These are phyloP conservation scores for Hygrophoropsis aurantiaca DNA, from an alignment of 768 basidiomycete species.

Conservation along the genomic window DNA sequence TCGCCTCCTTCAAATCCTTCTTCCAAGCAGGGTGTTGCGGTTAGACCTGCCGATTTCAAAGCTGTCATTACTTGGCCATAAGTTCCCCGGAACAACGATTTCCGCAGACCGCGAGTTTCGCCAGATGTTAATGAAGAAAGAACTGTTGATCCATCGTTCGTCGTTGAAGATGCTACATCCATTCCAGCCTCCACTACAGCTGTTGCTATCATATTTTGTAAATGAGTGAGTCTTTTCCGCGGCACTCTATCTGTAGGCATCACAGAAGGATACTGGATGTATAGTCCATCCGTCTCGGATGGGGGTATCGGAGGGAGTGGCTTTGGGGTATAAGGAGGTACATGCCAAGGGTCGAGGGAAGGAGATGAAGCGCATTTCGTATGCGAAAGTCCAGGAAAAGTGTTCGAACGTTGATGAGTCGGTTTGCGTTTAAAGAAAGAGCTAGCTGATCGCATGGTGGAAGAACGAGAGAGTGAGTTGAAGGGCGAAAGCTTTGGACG, in stretches of 20 bases:
- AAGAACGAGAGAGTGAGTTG: slow-evolving; percentile 8
- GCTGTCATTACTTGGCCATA: slow-evolving; percentile 43
- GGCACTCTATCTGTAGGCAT: slow-evolving; percentile 10
- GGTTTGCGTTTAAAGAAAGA: slow-evolving; percentile 27
- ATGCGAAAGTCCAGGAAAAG: background rate
- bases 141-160: background rate
- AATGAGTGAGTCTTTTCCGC: slow-evolving; percentile 21
- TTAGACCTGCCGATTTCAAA: slow-evolving; percentile 37
- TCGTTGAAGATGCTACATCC: slow-evolving; percentile 26
- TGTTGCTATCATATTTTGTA: slow-evolving; percentile 35
- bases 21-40: slow-evolving; percentile 28
- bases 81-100: slow-evolving; percentile 40
- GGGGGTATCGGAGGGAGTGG: slow-evolving; percentile 17
- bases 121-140: too few species aligned
- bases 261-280: slow-evolving; percentile 19
- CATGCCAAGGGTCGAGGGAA: slow-evolving; percentile 7
- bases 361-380: background rate
- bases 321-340: slow-evolving; percentile 9
- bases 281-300: slow-evolving; percentile 20
- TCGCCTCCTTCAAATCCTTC: slow-evolving; percentile 31
- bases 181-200: slow-evolving; percentile 42
- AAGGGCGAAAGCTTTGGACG: slow-evolving; percentile 12
- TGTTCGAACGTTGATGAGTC: background rate
- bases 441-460: slow-evolving; percentile 14
- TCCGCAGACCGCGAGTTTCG: slow-evolving; percentile 16